Evolutionary conservation across 495 filamentous ascomycete genomes (phyloP), one percentile per base, ranked within the genome.

Genomic region (Cladorrhinum samala): DNA sequence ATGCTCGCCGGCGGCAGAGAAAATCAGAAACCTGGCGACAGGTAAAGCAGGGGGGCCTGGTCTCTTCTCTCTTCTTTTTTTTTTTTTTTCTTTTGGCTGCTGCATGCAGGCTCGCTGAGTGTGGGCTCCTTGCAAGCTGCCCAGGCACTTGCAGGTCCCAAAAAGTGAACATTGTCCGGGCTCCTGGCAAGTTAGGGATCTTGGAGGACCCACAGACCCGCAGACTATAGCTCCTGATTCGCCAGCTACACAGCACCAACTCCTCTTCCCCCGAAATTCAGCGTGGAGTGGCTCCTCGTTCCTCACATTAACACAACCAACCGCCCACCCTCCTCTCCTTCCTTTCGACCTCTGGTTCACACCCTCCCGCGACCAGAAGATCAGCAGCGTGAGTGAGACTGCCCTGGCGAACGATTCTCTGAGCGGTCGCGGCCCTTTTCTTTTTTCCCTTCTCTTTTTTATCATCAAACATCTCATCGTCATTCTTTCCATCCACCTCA

Each of bases 231-330:
- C 8, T 7, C 2, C 7, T 53, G 52, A 62, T 62, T 66, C 42
- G 63, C 46, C 53, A 52, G 46, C 3, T 8, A 5, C 9, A 13
- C 25, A 58, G 60, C 56, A 54, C 52, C 44, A 52, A 24, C 52
- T 52, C 33, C 55, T 47, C 24, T 44, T 23, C 49, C 56, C 63
- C 58, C 58, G 54, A 64, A 61, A 53, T 63, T 59, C 57, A 59
- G 53, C 51, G 55, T 61, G 55, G 47, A 53, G n/a, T 53, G 49
- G 58, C 53, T 61, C 58, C 53, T 49, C 55, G 49, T 57, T 52
- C 52, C 58, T 64, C 64, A 62, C 64, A 67, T 67, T 67, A 67
- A 62, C 61, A 63, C 48, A 66, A 64, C 54, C 63, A 53, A 50
- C 58, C 60, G 48, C 64, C 59, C 61, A 57, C 61, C 30, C 59